phyloP scores from a whole-genome alignment of 164 flowering plant species.

The Protea cynaroides region DNA sequence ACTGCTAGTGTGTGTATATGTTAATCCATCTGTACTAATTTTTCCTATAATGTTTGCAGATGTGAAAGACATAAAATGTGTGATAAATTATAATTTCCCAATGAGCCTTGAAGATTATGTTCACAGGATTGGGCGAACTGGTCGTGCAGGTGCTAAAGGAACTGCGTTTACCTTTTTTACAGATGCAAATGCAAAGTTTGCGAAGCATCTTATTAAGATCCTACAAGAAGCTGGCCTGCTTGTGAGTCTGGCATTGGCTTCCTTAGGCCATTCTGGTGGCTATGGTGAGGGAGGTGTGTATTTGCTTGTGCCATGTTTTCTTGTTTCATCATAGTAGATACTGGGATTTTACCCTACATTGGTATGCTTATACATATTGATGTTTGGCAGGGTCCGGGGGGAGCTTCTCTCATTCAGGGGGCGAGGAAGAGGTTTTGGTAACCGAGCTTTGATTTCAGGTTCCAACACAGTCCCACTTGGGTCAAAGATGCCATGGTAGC shows the following conservation, averaged over 20 bases:
- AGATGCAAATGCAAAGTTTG: conserved; percentile 69
- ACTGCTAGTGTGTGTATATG: background rate
- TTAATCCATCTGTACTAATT: conserved; percentile 1
- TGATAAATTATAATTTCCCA: conserved; percentile 93
- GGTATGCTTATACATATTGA: background rate
- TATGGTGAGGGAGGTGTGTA: conserved; percentile 41
- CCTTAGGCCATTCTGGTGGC: conserved; percentile 49
- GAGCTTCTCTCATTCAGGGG: conserved; percentile 65
- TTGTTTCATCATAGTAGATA: background rate
- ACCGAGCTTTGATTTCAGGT: conserved; percentile 40
- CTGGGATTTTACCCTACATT: background rate
- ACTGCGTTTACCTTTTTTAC: conserved; percentile 84
- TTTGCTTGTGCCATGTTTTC: background rate
- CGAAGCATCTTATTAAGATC: conserved; percentile 77
- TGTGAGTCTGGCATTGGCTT: conserved; percentile 57
- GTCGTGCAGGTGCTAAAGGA: conserved; percentile 97
- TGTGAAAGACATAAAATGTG: conserved; percentile 99
- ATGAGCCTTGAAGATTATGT: conserved; percentile 92
- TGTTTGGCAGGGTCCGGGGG: conserved; percentile 45
- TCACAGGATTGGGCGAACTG: conserved; percentile 98
- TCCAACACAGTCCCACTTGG: conserved; percentile 66
- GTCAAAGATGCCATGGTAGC: conserved; percentile 44
- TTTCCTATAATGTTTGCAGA: conserved; percentile 48
- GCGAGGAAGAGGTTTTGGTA: conserved; percentile 47
- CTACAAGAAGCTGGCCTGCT: conserved; percentile 81